phyloP scores from a whole-genome alignment of 257 asterid species.

The Fraxinus excelsior region DNA sequence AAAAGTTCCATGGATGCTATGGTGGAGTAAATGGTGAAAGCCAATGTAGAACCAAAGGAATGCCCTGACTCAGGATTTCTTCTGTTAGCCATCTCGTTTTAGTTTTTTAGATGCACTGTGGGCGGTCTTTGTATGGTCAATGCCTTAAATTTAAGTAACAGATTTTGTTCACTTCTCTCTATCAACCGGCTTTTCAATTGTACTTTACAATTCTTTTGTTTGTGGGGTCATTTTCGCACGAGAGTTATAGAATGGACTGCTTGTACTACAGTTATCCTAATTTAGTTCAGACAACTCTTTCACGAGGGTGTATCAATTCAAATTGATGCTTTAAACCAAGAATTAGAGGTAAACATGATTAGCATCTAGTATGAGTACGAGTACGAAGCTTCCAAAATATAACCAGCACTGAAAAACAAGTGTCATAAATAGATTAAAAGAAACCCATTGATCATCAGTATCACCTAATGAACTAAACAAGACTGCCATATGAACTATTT shows the following conservation, averaged over 20 bases:
- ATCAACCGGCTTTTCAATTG: neutral
- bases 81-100: conserved; percentile 9
- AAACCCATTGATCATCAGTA: neutral
- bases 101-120: neutral
- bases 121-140: neutral
- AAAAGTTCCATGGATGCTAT: conserved; percentile 51
- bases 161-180: neutral
- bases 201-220: neutral
- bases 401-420: neutral
- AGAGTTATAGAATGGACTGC: neutral
- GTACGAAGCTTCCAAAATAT: neutral
- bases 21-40: conserved; percentile 49
- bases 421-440: neutral
- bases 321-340: neutral
- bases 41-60: neutral
- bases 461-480: neutral
- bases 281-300: neutral
- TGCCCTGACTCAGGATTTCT: neutral
- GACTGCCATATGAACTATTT: neutral
- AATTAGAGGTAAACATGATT: neutral
- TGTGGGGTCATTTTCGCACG: no score
- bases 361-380: neutral
- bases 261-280: neutral
- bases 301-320: neutral
- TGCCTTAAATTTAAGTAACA: conserved; percentile 17